Evolutionary conservation across 306 rosid species (phyloP).

Genomic region (Lathyrus sativus): DNA sequence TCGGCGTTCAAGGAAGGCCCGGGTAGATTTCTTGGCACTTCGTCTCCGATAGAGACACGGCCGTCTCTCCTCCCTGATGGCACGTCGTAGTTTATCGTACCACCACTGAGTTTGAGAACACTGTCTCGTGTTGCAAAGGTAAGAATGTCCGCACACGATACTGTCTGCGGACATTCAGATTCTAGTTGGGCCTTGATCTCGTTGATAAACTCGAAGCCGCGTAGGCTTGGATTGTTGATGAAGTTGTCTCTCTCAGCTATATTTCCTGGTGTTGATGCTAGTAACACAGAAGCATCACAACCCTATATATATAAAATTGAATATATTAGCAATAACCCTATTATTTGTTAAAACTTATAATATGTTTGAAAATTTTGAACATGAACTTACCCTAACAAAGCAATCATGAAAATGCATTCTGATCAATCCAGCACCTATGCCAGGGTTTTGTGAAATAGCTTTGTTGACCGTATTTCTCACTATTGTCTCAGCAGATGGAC

Average conservation of each 20-base stretch:
- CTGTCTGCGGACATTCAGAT: constrained; percentile 26
- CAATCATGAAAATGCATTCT: constrained; percentile 42
- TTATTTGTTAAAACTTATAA: too few species aligned
- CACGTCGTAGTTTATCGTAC: constrained; percentile 23
- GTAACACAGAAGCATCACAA: constrained; percentile 41
- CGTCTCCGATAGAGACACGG: constrained; percentile 25
- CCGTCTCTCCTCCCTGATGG: constrained; percentile 44
- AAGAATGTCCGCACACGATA: constrained; percentile 41
- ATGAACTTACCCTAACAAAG: constrained; percentile 37
- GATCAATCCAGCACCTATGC: constrained; percentile 36
- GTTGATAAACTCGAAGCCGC: constrained; percentile 35
- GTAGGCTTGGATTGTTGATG: constrained; percentile 38
- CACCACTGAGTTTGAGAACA: constrained; percentile 8
- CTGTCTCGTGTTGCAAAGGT: constrained; percentile 40
- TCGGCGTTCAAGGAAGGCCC: background rate
- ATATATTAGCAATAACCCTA: background rate
- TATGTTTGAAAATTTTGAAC: background rate
- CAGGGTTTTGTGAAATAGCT: constrained; percentile 34
- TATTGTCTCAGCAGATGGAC: constrained; percentile 34
- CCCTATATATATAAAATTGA: constrained; percentile 22
- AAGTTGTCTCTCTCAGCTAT: constrained; percentile 17
- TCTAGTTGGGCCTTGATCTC: constrained; percentile 28
- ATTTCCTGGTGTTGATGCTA: constrained; percentile 29
- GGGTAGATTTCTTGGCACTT: constrained; percentile 27
- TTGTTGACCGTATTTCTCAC: constrained; percentile 26